These are phyloP conservation scores for Dactylellina haptotyla DNA, from an alignment of 2,329 filamentous ascomycete species.

Conservation along the genomic window DNA sequence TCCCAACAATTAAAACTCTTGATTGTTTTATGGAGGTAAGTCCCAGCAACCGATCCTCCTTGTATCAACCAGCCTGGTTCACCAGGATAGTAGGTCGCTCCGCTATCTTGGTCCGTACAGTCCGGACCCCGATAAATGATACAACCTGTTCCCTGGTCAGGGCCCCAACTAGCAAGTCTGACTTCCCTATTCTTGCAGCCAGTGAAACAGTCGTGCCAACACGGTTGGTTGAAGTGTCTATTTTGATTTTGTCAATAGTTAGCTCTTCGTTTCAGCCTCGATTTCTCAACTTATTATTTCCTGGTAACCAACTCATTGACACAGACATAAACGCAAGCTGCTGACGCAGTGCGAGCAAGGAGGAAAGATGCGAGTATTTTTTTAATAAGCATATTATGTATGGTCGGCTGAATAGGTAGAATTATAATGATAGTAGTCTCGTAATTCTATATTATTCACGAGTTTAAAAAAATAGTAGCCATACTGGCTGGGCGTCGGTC, in stretches of 20 bases:
- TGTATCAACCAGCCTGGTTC: neutral
- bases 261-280: neutral
- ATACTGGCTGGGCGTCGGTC: no score
- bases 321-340: slow-evolving; percentile 6
- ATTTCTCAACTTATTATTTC: neutral
- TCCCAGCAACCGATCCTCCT: neutral
- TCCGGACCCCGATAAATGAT: neutral
- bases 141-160: slow-evolving; percentile 1
- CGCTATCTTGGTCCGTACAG: slow-evolving; percentile 3
- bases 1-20: slow-evolving; percentile 7
- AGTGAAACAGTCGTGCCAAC: slow-evolving; percentile 12
- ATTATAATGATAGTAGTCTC: neutral
- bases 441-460: no score
- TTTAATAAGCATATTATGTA: slow-evolving; percentile 1
- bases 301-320: neutral
- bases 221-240: neutral
- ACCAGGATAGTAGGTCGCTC: slow-evolving; percentile 1
- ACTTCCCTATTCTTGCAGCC: slow-evolving; percentile 3
- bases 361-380: slow-evolving; percentile 2
- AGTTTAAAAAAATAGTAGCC: no score
- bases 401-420: neutral
- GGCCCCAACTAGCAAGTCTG: neutral
- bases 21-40: neutral
- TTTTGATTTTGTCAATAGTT: neutral
- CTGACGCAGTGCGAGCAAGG: neutral